phyloP scores from a whole-genome alignment of 305 asterid species.

The Fraxinus sp. region DNA sequence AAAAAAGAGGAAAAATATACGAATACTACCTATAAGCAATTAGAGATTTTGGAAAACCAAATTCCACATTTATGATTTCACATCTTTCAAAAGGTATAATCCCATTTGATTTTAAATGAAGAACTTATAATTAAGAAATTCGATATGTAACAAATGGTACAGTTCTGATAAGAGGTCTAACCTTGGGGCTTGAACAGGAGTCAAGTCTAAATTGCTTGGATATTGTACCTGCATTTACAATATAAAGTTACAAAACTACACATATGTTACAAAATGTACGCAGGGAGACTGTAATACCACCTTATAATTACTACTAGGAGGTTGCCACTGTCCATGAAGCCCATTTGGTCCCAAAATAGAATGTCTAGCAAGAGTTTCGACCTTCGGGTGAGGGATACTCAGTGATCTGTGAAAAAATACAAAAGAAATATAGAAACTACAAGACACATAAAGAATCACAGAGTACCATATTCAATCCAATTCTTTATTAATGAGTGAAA shows the following conservation, averaged over 20 bases:
- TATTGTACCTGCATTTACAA: conserved; percentile 68
- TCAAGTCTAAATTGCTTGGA: conserved; percentile 72
- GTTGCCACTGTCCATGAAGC: conserved; percentile 83
- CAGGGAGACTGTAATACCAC: conserved; percentile 39
- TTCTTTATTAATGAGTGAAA: not conserved
- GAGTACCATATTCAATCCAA: conserved; percentile 18
- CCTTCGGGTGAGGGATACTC: conserved; percentile 67
- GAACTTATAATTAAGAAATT: not conserved
- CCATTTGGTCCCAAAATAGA: conserved; percentile 93
- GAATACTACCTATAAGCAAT: not conserved
- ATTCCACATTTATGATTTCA: not conserved
- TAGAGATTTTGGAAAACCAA: conserved; percentile 16
- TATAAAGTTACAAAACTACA: conserved; percentile 26
- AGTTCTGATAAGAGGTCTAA: conserved; percentile 30
- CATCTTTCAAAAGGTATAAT: not conserved
- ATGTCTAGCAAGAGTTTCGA: conserved; percentile 86
- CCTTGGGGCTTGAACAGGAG: conserved; percentile 65
- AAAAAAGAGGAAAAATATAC: conserved; percentile 18
- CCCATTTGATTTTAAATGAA: conserved; percentile 3
- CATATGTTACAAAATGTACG: conserved; percentile 18
- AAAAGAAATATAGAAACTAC: conserved; percentile 15
- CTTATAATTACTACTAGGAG: conserved; percentile 58
- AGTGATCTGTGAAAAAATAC: conserved; percentile 41
- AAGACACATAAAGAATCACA: not conserved
- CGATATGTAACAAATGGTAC: conserved; percentile 14